These are phyloP conservation scores for Durusdinium trenchii DNA, from an alignment of 73 alveolate species.

Conservation along the genomic window DNA sequence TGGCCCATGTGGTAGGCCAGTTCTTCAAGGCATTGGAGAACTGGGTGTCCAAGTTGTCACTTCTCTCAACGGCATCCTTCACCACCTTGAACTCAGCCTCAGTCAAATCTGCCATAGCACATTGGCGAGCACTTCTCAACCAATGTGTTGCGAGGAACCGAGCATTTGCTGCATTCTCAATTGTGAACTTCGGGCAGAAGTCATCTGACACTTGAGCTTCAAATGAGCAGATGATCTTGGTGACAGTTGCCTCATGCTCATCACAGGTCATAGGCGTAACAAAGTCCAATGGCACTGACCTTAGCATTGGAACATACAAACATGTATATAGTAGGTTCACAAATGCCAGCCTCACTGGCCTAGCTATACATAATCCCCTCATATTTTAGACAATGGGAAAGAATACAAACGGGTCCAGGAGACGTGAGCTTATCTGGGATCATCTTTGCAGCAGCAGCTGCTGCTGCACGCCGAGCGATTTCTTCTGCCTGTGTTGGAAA, in stretches of 20 bases:
- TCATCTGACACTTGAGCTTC: background rate
- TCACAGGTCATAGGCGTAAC: background rate
- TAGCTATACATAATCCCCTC: background rate
- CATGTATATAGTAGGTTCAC: background rate
- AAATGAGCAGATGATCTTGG: background rate
- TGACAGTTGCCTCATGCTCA: background rate
- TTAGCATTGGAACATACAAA: too few relatives aligned
- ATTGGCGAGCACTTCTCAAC: background rate
- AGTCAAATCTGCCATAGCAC: background rate
- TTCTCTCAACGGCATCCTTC: background rate
- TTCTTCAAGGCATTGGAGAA: background rate
- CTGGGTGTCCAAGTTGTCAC: background rate
- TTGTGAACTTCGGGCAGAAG: background rate
- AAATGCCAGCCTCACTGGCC: background rate
- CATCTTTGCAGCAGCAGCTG: background rate
- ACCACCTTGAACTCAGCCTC: background rate
- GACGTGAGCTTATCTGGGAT: background rate
- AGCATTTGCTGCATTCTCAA: background rate
- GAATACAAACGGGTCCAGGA: too few relatives aligned
- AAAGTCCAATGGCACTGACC: background rate
- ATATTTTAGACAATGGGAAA: too few relatives aligned
- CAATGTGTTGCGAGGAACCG: background rate
- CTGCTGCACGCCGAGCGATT: background rate
- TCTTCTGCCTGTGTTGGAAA: background rate
- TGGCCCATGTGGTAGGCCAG: background rate